These are phyloP conservation scores for Saccharomycopsis lassenensis DNA, from an alignment of 805 yeast species.

Conservation along the genomic window DNA sequence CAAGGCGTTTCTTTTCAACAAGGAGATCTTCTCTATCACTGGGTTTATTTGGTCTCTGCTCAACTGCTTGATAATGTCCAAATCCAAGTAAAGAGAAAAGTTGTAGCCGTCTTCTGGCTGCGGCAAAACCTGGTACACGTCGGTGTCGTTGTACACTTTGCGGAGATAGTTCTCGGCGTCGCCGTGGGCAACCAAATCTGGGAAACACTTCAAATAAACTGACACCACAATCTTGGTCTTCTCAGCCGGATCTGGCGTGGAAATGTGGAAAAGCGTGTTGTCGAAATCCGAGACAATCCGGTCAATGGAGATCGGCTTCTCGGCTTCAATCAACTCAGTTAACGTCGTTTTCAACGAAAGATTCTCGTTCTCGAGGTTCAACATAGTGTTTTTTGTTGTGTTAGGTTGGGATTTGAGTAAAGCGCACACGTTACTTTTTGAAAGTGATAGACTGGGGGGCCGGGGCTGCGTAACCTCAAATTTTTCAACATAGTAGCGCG, in stretches of 20 bases:
- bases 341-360: conserved; percentile 73
- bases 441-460: too few species aligned
- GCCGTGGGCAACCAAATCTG: conserved; percentile 60
- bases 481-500: too few species aligned
- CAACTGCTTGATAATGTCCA: conserved; percentile 29
- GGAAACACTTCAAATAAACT: conserved; percentile 65
- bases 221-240: conserved; percentile 58
- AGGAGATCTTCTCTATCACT: conserved; percentile 54
- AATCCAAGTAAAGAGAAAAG: conserved; percentile 62
- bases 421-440: too few species aligned
- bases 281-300: conserved; percentile 92
- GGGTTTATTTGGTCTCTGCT: conserved; percentile 34
- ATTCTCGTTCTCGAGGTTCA: conserved; percentile 78
- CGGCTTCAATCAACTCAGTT: conserved; percentile 51
- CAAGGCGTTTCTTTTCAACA: conserved; percentile 75
- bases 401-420: too few species aligned
- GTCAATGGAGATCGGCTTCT: conserved; percentile 49
- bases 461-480: too few species aligned
- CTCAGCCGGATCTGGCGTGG: conserved; percentile 57
- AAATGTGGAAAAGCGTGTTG: conserved; percentile 85
- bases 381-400: conserved; percentile 46
- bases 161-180: conserved; percentile 31
- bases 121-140: conserved; percentile 26
- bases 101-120: conserved; percentile 72
- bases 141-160: conserved; percentile 41